Evolutionary conservation across 2,329 filamentous ascomycete species (phyloP), one percentile per base, ranked within the genome.

Genomic region (Alternaria incomplexa): DNA sequence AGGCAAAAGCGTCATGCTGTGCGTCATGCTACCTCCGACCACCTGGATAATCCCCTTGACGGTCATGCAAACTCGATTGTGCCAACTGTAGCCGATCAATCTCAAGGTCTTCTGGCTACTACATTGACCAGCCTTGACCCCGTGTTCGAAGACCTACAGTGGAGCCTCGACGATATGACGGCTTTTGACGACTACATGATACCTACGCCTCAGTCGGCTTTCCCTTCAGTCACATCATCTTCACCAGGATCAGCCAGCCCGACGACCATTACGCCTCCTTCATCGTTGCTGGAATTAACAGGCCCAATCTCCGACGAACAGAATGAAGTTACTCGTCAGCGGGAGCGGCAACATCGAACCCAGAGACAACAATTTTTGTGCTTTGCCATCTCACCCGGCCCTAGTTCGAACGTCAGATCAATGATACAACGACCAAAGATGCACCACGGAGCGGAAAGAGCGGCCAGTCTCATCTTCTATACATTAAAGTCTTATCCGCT

Each of bases 401-500:
- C 77, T 25, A 68, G 28, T 25, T 40, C 22, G 6, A 61, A 55
- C 22, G 9, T 67, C 11, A 73, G 77, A 43, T 75, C 73, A 23
- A 69, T 82, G 43, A 65, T 69, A 36, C 69, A 63, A 6, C 72
- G 72, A 54, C 68, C 73, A 30, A 75, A 68, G 30, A 32, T 65
- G 9, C 70, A 65, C 13, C 51, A 66, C 3, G 76, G 74, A n/a
- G 47, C 73, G 13, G 72, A 81, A 60, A 74, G 77, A 64, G 79
- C 71, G 10, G 68, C 75, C n/a, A 76, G 72, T 23, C 75, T 83
- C 3, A 81, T 83, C 2, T 58, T 78, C 7, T 77, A 80, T 53
- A 83, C 73, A 5, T 65, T 84, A 20, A 82, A 80, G 63, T 83
- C 82, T 0, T 84, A 81, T 64, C 78, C 80, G 2, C 81, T 81